Base-by-base conservation (phyloP, 148 eudicot species). In the Chenopodium quinoa region DNA sequence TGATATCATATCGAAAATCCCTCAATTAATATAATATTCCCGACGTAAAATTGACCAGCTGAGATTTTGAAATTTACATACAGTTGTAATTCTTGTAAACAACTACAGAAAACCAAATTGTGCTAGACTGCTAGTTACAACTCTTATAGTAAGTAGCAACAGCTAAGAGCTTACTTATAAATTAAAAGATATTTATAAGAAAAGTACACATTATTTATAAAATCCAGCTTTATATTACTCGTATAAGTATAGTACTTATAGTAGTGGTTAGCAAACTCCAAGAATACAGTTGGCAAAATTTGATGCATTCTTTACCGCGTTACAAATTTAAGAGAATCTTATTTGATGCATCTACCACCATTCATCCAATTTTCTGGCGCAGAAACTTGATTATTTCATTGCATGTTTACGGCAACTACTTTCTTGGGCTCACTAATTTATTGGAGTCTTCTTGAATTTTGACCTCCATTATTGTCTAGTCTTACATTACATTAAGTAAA, bases 381-480 rank as follows among this genome's bases (percentile, higher is more conserved):
- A 32, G 66, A 75, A 81, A 81, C 16, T 27, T 73, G 76, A 78
- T 37, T 71, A 0, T 56, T 54, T 60, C 23, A 37, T 4, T 11
- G 62, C 17, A 56, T 10, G 19, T n/a, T 62, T 22, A 62, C 11
- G 6, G 17, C 66, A 69, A 31, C 46, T 48, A 67, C 44, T 67
- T 68, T 48, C 65, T 52, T 6, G 63, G 81, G 75, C n/a, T 22
- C 65, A 78, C 65, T 31, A 20, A 20, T 32, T 79, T 67, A 46
- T 40, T 40, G 7, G 44, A 40, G 8, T 40, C 44, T 40, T 40
- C 44, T 19, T 44, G 37, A 1, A 66, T 25, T 66, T 66, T 66
- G 34, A 66, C 37, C 1, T 67, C 5, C 37, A 27, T 67, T 29
- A 14, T 29, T 67, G 20, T 40, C 44, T 40, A 40, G 44, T 40